Conservation (phyloP, 2,329 filamentous ascomycete genomes). For the Xenosphaeropsis pyriputrescens region DNA sequence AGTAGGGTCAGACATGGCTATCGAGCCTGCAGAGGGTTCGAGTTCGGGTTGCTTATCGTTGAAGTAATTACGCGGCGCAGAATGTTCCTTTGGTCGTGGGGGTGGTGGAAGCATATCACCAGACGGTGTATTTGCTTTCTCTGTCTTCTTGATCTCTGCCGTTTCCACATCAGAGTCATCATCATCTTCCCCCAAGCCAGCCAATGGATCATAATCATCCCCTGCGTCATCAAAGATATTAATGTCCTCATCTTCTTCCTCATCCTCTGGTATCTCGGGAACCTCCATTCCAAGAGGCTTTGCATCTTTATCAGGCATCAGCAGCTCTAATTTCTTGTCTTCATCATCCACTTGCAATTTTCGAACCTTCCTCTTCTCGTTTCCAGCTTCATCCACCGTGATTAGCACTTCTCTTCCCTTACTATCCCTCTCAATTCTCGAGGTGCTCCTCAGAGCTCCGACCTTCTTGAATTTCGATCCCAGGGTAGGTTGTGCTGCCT, state of each 20-base stretch:
- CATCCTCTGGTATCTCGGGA: conserved; percentile 34
- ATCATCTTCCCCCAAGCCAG: conserved; percentile 33
- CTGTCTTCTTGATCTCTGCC: conserved; percentile 18
- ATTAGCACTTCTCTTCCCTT: conserved; percentile 50
- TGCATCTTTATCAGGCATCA: conserved; percentile 36
- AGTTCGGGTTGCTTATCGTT: conserved; percentile 28
- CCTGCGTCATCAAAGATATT: conserved; percentile 53
- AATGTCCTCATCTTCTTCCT: conserved; percentile 36
- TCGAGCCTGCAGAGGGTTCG: conserved; percentile 19
- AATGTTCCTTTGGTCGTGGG: not conserved
- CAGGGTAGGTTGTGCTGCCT: conserved; percentile 31
- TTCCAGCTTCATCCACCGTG: conserved; percentile 49
- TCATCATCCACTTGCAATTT: conserved; percentile 28
- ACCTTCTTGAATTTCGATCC: conserved; percentile 52
- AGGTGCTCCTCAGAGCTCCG: conserved; percentile 35
- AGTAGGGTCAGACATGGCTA: conserved; percentile 56
- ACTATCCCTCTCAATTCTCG: conserved; percentile 43
- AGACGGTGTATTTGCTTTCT: conserved; percentile 2
- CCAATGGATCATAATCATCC: conserved; percentile 54
- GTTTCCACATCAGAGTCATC: conserved; percentile 26
- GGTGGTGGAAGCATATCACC: not conserved
- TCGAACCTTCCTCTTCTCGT: conserved; percentile 50
- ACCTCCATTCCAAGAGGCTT: conserved; percentile 52
- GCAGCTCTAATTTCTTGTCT: conserved; percentile 25
- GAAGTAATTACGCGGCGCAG: conserved; percentile 41